Evolutionary conservation across 768 basidiomycete species (phyloP).

Genomic region (Porphyrellus cyaneotinctus): DNA sequence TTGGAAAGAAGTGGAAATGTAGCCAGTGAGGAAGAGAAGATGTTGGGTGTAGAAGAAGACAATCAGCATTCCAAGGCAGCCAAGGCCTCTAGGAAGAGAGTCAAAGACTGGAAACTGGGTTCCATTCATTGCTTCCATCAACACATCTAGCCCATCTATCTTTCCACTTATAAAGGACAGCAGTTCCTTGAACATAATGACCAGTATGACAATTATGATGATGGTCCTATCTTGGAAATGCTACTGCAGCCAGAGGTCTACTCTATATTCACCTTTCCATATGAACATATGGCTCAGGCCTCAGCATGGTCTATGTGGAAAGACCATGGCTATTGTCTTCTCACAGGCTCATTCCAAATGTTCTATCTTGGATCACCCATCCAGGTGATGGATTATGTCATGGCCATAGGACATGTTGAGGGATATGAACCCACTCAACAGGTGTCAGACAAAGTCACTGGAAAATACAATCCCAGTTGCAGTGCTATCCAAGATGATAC

Average conservation of each 20-base stretch:
- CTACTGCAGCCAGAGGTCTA: slow-evolving; percentile 3
- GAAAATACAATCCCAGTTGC: neutral
- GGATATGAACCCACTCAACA: neutral
- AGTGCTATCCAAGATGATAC: neutral
- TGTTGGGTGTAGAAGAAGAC: no score
- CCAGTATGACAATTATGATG: slow-evolving; percentile 4
- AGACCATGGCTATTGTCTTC: slow-evolving; percentile 6
- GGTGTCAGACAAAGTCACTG: neutral
- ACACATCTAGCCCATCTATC: neutral
- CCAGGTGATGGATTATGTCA: neutral
- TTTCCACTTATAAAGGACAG: neutral
- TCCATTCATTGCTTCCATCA: neutral
- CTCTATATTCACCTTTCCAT: neutral
- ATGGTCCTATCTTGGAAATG: slow-evolving; percentile 7
- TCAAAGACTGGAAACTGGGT: neutral
- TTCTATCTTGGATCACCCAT: neutral
- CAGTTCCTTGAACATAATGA: neutral
- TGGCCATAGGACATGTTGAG: neutral
- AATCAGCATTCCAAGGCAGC: neutral
- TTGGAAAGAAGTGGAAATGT: no score
- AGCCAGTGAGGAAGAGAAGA: no score
- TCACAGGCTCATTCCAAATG: slow-evolving; percentile 4
- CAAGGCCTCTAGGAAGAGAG: neutral
- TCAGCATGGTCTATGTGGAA: slow-evolving; percentile 9
- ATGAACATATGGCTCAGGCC: neutral